Percentiles rank a stretch among this genome's conserved stretches.
These are phyloP conservation scores for Fusarium pseudoanthophilum DNA, from an alignment of 2,329 filamentous ascomycete species.

Conservation along the genomic window DNA sequence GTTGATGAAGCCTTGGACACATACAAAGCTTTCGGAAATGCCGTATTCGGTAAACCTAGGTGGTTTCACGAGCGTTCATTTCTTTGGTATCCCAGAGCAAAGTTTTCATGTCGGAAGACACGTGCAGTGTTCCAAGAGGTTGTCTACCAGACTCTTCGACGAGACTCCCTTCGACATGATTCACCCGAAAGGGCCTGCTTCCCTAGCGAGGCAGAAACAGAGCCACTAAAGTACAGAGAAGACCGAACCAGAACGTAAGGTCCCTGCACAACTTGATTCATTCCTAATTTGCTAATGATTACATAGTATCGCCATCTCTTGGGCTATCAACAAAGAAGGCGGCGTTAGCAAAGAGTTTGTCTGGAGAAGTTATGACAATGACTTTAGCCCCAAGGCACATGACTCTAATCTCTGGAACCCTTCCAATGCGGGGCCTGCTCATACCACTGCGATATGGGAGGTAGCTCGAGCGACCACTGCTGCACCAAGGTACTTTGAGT, in stretches of 20 bases:
- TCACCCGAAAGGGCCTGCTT: background rate
- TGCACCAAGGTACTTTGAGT: background rate
- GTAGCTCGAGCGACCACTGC: constrained; percentile 8
- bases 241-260: background rate
- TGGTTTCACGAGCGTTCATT: background rate
- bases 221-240: background rate
- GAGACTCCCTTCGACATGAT: background rate
- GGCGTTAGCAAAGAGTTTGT: background rate
- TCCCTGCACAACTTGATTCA: no score
- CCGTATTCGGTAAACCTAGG: background rate
- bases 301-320: background rate
- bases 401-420: background rate
- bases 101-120: background rate
- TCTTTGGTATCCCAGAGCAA: background rate
- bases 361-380: background rate
- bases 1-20: background rate
- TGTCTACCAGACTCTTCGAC: rapidly evolving
- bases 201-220: rapidly evolving
- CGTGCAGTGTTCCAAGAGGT: background rate
- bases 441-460: background rate
- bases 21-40: background rate
- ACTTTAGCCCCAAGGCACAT: background rate
- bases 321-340: background rate
- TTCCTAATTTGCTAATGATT: rapidly evolving
- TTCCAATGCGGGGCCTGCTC: background rate